Evolutionary conservation across 345 rosid species (phyloP), one percentile per base, ranked within the genome.

Genomic region (Limnanthes douglasii): DNA sequence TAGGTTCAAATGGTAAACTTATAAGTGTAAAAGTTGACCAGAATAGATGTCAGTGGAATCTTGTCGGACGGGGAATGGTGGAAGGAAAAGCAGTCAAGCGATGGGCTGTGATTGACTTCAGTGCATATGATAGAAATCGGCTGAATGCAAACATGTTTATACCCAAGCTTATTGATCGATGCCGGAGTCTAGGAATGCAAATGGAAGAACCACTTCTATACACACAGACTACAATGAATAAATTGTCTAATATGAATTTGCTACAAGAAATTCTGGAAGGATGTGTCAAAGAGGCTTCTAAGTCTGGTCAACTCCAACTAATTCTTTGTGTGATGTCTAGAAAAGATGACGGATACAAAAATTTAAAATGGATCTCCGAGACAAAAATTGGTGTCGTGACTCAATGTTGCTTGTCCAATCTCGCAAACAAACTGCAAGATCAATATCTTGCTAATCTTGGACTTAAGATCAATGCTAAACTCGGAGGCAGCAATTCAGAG

Each of bases 401-500:
- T 16, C 97, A 86, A 34, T 86, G 93, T 46, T 86, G 85, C 40
- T 63, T 86, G 57, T 61, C 78, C 0, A 5, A 0, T 6, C 18
- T 38, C 23, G 86, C 82, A 5, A 59, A 42, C 32, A 64, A 2
- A 20, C 62, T 56, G 10, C 42, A 42, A 6, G 93, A 82, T 41
- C 93, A 78, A 39, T 75, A 73, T 54, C 77, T 63, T 3, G 73
- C 86, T 15, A 75, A 82, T 55, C 72, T 86, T 16, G 85, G 73
- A 2, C 74, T 82, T 23, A 78, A 82, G 72, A 82, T 86, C 56
- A 86, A 86, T 32, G 97, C 95, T 0, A 86, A 86, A 61, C 83
- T 86, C n/a, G 97, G 93, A 25, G 95, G 97, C 34, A 86, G 93
- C 68, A 86, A 82, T 10, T 67, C 57, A 0, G 97, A 82, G 70